phyloP scores from a whole-genome alignment of 2,329 filamentous ascomycete species.

The Pseudogymnoascus sp. region DNA sequence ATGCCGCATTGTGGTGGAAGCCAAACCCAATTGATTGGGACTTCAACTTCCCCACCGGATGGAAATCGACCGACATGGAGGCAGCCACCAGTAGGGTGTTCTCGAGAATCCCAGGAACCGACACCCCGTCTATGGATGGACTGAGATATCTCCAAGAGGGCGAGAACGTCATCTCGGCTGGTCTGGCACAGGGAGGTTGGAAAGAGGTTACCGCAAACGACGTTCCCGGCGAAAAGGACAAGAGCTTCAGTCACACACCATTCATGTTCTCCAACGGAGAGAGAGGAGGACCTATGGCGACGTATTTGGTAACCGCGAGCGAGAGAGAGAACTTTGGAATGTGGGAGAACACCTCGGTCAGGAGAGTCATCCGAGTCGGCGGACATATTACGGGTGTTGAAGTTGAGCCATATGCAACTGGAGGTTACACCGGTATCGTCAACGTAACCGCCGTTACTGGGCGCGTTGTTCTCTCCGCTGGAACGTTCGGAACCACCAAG shows the following conservation, averaged over 20 bases:
- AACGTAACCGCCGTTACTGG: conserved; percentile 32
- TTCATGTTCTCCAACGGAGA: conserved; percentile 59
- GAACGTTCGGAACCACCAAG: not conserved
- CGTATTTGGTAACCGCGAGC: conserved; percentile 57
- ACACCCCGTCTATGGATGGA: conserved; percentile 54
- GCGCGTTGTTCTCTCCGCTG: conserved; percentile 7
- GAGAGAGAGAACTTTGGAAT: conserved; percentile 56
- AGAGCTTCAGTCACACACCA: conserved; percentile 52
- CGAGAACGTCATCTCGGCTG: conserved; percentile 50
- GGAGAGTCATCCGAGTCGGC: conserved; percentile 54
- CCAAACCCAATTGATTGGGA: conserved; percentile 60
- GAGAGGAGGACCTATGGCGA: conserved; percentile 59
- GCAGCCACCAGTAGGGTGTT: conserved; percentile 54
- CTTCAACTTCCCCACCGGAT: conserved; percentile 58
- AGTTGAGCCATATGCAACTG: conserved; percentile 45
- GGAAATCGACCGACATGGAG: conserved; percentile 56
- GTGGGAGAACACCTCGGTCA: conserved; percentile 55
- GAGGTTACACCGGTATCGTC: conserved; percentile 47
- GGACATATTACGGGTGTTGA: conserved; percentile 58
- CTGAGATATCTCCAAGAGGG: conserved; percentile 57
- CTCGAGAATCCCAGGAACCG: conserved; percentile 59
- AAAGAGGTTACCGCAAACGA: conserved; percentile 34
- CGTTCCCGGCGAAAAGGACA: conserved; percentile 54
- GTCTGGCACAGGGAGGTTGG: conserved; percentile 42
- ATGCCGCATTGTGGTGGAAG: conserved; percentile 59